These are phyloP conservation scores for Aegilops bicornis DNA, from an alignment of 176 grass and related monocot genomes.

Conservation along the genomic window DNA sequence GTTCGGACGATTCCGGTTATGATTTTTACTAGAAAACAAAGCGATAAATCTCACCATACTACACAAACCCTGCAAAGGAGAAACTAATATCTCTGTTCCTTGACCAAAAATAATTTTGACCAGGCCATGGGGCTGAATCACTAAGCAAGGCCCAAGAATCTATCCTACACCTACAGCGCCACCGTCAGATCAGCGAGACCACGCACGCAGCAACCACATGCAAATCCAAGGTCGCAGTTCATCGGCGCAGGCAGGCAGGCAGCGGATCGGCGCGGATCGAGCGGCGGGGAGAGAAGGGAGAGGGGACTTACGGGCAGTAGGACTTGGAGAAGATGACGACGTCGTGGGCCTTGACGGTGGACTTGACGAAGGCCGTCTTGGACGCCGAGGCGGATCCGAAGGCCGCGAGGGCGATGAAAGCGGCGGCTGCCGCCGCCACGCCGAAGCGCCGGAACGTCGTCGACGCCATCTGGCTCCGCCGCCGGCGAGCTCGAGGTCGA, in stretches of 20 bases:
- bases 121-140: background rate
- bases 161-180: background rate
- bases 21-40: too few relatives aligned
- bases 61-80: too few relatives aligned
- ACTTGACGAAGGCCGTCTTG: slow-evolving; percentile 61
- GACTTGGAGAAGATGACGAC: slow-evolving; percentile 87
- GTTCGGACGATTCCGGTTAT: too few relatives aligned
- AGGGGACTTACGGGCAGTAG: slow-evolving; percentile 53
- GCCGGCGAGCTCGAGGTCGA: slow-evolving; percentile 22
- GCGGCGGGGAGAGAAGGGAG: background rate
- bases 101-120: background rate
- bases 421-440: slow-evolving; percentile 18
- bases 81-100: background rate
- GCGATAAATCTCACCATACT: background rate
- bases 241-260: background rate
- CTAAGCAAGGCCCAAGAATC: background rate
- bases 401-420: slow-evolving; percentile 41
- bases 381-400: slow-evolving; percentile 43
- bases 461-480: slow-evolving; percentile 43
- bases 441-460: slow-evolving; percentile 30
- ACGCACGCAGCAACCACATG: background rate
- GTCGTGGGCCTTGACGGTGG: slow-evolving; percentile 58
- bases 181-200: background rate
- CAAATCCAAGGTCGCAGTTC: background rate
- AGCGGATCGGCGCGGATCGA: background rate